Evolutionary conservation across 768 basidiomycete genomes (phyloP).

Genomic region (Paxillus involutus): DNA sequence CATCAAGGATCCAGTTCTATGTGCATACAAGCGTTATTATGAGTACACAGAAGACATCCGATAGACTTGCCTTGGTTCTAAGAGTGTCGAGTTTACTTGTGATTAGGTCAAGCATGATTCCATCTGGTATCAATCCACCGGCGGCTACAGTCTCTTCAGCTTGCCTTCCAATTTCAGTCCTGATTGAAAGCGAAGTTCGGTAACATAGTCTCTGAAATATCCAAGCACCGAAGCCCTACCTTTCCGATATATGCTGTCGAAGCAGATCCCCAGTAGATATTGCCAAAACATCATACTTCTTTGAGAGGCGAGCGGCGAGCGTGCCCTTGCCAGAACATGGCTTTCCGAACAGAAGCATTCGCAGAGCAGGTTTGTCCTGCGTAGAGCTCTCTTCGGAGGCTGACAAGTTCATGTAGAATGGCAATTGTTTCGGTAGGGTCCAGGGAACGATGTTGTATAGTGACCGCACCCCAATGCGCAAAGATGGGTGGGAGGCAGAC

Average conservation of each 20-base stretch:
- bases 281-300: conserved; percentile 71
- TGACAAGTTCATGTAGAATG: conserved; percentile 46
- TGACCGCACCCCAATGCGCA: conserved; percentile 9
- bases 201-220: neutral
- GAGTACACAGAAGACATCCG: conserved; percentile 3
- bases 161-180: conserved; percentile 67
- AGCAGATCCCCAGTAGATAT: conserved; percentile 85
- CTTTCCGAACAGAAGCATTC: conserved; percentile 57
- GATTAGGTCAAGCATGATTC: conserved; percentile 74
- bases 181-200: conserved; percentile 14
- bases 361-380: conserved; percentile 28
- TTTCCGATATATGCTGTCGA: conserved; percentile 74
- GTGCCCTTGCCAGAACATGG: conserved; percentile 84
- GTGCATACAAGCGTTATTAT: conserved; percentile 2
- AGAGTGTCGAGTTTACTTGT: conserved; percentile 65
- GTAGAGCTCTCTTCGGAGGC: conserved; percentile 20
- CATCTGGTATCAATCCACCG: conserved; percentile 76
- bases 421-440: conserved; percentile 38
- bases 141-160: conserved; percentile 78
- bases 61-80: conserved; percentile 52
- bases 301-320: conserved; percentile 64
- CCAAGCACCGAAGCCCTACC: conserved; percentile 32
- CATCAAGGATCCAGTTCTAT: conserved; percentile 89
- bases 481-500: conserved; percentile 1
- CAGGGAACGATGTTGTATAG: conserved; percentile 21